These are phyloP conservation scores for Paraleonurus japonicus DNA, from an alignment of 257 asterid species.

Conservation along the genomic window DNA sequence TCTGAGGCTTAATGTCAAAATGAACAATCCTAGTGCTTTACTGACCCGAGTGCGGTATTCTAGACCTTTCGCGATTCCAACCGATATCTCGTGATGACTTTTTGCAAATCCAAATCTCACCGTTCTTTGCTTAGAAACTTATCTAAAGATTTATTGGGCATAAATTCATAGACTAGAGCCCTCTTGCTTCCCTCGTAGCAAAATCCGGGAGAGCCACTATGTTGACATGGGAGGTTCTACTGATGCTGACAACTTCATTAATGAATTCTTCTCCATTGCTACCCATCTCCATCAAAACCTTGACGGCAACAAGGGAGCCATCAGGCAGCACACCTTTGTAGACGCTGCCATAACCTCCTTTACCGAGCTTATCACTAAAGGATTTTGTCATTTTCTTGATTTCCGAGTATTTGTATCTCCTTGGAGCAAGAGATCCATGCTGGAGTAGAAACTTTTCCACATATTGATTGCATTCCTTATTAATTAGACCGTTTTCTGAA, in stretches of 20 bases:
- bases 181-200: slow-evolving; percentile 31
- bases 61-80: slow-evolving; percentile 38
- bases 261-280: slow-evolving; percentile 34
- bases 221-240: slow-evolving; percentile 42
- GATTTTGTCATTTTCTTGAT: background rate
- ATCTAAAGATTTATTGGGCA: too few species aligned
- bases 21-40: slow-evolving; percentile 7
- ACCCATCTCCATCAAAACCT: slow-evolving; percentile 21
- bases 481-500: background rate
- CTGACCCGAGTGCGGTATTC: background rate
- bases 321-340: slow-evolving; percentile 33
- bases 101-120: slow-evolving; percentile 21
- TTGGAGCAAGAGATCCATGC: background rate
- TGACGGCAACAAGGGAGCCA: slow-evolving; percentile 37
- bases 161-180: too few species aligned
- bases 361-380: background rate
- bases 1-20: slow-evolving; percentile 69
- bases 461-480: background rate
- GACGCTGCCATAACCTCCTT: slow-evolving; percentile 16
- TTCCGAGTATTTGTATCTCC: background rate
- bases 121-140: too few species aligned
- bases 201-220: slow-evolving; percentile 35
- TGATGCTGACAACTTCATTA: slow-evolving; percentile 40
- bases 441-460: background rate
- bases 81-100: slow-evolving; percentile 51